These are phyloP conservation scores for Botrytis fragariae DNA, from an alignment of 2,329 filamentous ascomycete genomes.

Conservation along the genomic window DNA sequence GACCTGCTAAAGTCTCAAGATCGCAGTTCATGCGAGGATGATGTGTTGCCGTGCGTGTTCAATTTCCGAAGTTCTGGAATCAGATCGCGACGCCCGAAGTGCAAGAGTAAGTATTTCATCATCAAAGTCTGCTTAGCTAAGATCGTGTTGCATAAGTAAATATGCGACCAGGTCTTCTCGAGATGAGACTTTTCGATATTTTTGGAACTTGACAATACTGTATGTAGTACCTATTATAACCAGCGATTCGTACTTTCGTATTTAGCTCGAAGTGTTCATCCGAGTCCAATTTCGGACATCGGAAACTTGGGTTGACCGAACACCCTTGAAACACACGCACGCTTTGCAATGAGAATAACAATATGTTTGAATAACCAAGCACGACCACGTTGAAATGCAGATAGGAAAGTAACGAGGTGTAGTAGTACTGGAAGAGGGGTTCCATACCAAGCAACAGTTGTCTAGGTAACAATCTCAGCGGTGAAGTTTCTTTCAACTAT, in stretches of 20 bases:
- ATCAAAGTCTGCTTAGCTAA: not conserved
- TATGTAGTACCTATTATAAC: not conserved
- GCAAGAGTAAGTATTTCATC: not conserved
- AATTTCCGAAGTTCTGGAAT: not conserved
- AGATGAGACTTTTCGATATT: not conserved
- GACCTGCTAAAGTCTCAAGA: not conserved
- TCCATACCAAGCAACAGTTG: conserved; percentile 10
- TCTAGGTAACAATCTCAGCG: conserved; percentile 21
- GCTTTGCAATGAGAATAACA: not conserved
- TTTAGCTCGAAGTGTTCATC: not conserved
- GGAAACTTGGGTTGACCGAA: conserved; percentile 4
- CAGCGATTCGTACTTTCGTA: not conserved
- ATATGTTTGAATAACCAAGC: conserved; percentile 7
- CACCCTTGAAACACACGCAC: conserved; percentile 2
- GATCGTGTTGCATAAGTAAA: not conserved
- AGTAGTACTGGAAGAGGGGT: conserved; percentile 17
- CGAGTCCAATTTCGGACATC: conserved; percentile 7
- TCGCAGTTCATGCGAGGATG: not conserved
- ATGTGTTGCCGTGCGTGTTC: not conserved
- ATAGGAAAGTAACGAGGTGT: conserved; percentile 11
- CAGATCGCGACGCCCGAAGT: not conserved
- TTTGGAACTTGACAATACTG: not conserved
- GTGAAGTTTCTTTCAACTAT: conserved; percentile 17
- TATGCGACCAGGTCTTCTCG: not conserved
- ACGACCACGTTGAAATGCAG: conserved; percentile 15